Base-by-base conservation (phyloP, 129 eudicot genomes). In the Lactuca saligna region DNA sequence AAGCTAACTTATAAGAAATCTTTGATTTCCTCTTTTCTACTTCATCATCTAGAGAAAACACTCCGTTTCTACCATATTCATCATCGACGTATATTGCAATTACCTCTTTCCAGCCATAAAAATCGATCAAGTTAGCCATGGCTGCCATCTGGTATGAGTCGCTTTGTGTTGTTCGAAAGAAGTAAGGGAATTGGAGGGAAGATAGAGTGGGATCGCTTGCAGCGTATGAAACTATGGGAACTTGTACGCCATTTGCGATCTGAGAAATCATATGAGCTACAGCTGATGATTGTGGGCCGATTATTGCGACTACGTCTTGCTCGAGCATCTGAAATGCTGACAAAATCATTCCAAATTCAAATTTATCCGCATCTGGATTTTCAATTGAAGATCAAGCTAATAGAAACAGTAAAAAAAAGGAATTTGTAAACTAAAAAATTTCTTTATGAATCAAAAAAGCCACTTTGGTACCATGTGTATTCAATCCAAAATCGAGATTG, bases 221-320 rank as follows among this genome's bases (percentile, higher is more conserved):
- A 11, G 95, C 66, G 53, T 55, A 88, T 1, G 95, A 88, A 29
- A 85, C 4, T 51, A 84, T 75, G 8, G 95, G 95, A 8, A 88
- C 90, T 59, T 84, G 88, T 15, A 88, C 77, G 13, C 80, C 90
- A 35, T 78, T 82, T 35, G 84, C 82, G 48, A 84, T 54, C 41
- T 84, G 82, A 44, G 95, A 84, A 38, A 84, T 49, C 78, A 84
- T 73, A 70, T 88, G 95, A 37, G 88, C 84, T 32, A 82, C 72
- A 5, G 78, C 58, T 7, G 95, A 87, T 57, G 89, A 84, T 31
- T 87, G 95, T 55, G 95, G 95, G 13, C 95, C 95, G 44, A 88
- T 80, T 63, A 85, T 76, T 7, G 95, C 86, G 59, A 88, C 86
- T n/a, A 80, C 83, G 41, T 84, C 82, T 25, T 68, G 75, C 69